Evolutionary conservation across 306 rosid genomes (phyloP), one percentile per base, ranked within the genome.

Genomic region (Morella rubra): DNA sequence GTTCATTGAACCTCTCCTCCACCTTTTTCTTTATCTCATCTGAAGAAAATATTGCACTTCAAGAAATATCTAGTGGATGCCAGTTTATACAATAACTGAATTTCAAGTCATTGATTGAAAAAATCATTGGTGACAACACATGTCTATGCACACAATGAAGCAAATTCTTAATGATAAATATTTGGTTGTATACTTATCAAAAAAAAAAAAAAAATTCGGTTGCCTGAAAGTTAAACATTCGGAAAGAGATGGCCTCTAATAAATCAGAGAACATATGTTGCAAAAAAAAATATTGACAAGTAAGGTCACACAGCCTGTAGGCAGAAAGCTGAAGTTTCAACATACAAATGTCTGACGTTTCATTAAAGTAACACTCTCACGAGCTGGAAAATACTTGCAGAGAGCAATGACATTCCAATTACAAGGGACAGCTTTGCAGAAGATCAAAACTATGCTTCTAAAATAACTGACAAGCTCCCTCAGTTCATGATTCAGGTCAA

Each of bases 11-110:
- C 76, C 86, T 90, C 51, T 56, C 71, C 59, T 95, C 97, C 67
- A 95, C 96, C 83, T 88, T 88, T 80, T 80, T 73, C 82, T 92
- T 95, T 77, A 91, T 88, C 7, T 88, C 91, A 69, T 89, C 99
- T 91, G 82, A 45, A 72, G 13, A 78, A 72, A 73, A 85, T 49
- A 83, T 74, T 58, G 70, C 66, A 79, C 54, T 56, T 14, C 50
- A 56, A 83, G 55, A 45, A 73, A 76, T 52, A 79, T 49, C 69
- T 45, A 73, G 71, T 51, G 83, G 49, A 70, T 44, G 18, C 22
- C 8, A 52, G 19, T 56, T 50, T 13, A 20, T 53, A 73, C n/a
- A 73, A 50, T 5, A 32, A 27, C 73, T 8, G n/a, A 52, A 42
- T 37, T 12, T 44, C 20, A 65, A 53, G 76, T 44, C 74, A 81